Base-by-base conservation (phyloP, 2,329 filamentous ascomycete genomes). In the Graphiopsis chlorocephala region DNA sequence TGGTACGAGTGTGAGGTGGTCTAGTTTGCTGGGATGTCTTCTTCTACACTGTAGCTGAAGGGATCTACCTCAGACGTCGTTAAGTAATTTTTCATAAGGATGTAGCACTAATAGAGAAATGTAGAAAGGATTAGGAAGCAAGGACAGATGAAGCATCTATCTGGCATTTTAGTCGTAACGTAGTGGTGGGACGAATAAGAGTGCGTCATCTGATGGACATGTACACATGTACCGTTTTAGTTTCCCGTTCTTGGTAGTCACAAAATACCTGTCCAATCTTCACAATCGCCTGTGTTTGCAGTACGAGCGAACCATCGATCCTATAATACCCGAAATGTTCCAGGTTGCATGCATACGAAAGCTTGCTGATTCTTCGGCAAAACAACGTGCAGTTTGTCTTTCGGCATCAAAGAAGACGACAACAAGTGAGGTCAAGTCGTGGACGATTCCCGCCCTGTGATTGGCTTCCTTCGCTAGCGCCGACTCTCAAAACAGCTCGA, bases 391-490 rank as follows among this genome's bases (percentile, higher is more conserved):
- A 61, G 10, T 23, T 33, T 17, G 17, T 61, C 25, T 25, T 29
- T 20, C 42, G 23, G 11, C 14, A 17, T 31, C n/a, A 48, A 6
- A 14, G 14, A 52, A 28, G 26, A 33, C 48, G 12, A 62, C 1
- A 62, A 25, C 31, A 62, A 42, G 48, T 62, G 60, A 62, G 23
- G 60, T 62, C 60, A 28, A 61, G 47, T 48, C 59, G 60, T 35
- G 15, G 15, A 4, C 2, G 8, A 26, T 29, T 26, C 7, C 4
- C 25, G 4, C 23, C 4, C 23, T 4, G 12, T 42, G 48, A 62
- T 62, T 62, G 60, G 60, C 35, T 1, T 4, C 8, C 5, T 12
- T 7, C 25, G 26, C 60, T 62, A 62, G 60, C 60, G 48, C 26
- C 28, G 28, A 35, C 26, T n/a, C 42, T 35, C 45, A 8, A 50